Evolutionary conservation across 176 grass and related monocot genomes (phyloP).

Genomic region (Carex myosuroides): DNA sequence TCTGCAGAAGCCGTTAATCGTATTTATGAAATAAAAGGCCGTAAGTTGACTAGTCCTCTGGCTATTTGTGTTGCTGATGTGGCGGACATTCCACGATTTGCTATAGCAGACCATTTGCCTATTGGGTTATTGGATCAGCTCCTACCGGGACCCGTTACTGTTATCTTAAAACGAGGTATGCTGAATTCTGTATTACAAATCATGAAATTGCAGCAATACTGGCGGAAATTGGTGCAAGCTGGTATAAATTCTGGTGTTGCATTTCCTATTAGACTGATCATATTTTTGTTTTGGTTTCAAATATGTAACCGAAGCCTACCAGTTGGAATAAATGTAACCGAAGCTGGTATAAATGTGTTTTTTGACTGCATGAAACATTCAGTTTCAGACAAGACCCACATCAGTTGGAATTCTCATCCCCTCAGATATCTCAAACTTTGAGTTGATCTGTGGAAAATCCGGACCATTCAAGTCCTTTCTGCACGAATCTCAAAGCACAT

Average conservation of each 20-base stretch:
- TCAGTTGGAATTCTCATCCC: background rate
- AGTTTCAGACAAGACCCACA: background rate
- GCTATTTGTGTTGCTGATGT: conserved; percentile 93
- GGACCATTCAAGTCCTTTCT: no score
- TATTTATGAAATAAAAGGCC: conserved; percentile 97
- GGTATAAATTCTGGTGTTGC: background rate
- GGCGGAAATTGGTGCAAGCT: background rate
- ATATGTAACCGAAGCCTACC: background rate
- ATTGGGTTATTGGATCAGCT: conserved; percentile 67
- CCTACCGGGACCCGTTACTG: conserved; percentile 82
- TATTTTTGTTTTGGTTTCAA: background rate
- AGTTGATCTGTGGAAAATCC: no score
- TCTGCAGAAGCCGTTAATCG: conserved; percentile 71
- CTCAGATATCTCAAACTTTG: no score
- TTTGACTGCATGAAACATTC: background rate
- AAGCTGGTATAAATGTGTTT: background rate
- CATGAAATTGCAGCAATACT: background rate
- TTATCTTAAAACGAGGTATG: conserved; percentile 89
- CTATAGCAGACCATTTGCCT: conserved; percentile 68
- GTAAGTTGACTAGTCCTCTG: conserved; percentile 60
- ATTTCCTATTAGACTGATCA: background rate
- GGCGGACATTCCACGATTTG: conserved; percentile 66
- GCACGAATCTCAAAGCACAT: no score
- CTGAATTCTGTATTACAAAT: conserved; percentile 10
- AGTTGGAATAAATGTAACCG: no score